Percentiles rank a stretch among this genome's conserved stretches.
phyloP scores from a whole-genome alignment of 352 stramenopile genomes.

The Globisporangium irregulare region DNA sequence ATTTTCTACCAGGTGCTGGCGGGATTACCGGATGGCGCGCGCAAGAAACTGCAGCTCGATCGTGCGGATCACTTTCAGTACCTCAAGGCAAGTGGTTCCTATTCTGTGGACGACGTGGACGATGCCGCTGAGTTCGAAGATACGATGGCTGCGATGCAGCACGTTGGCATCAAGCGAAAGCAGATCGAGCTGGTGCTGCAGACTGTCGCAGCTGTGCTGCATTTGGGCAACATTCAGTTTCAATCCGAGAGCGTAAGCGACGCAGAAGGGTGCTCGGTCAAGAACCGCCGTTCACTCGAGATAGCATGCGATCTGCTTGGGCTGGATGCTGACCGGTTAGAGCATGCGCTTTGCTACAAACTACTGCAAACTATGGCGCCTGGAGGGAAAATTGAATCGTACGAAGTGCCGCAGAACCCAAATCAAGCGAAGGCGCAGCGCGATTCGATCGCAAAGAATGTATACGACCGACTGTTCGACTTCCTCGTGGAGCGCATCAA shows the following conservation, averaged over 20 bases:
- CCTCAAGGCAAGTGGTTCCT: slow-evolving; percentile 87
- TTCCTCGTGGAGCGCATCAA: slow-evolving; percentile 95
- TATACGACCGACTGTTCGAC: slow-evolving; percentile 96
- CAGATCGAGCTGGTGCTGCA: slow-evolving; percentile 88
- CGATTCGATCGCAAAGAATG: slow-evolving; percentile 95
- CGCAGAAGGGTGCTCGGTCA: slow-evolving; percentile 63
- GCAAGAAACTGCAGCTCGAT: slow-evolving; percentile 71
- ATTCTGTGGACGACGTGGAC: slow-evolving; percentile 88
- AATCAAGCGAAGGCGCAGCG: slow-evolving; percentile 89
- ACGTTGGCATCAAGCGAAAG: slow-evolving; percentile 87
- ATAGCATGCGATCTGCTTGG: slow-evolving; percentile 68
- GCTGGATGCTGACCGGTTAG: slow-evolving; percentile 53
- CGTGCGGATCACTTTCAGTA: slow-evolving; percentile 82
- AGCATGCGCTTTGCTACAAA: slow-evolving; percentile 82
- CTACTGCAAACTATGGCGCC: slow-evolving; percentile 86
- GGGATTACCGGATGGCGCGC: slow-evolving; percentile 53
- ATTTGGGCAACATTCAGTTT: slow-evolving; percentile 81
- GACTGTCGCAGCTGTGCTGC: slow-evolving; percentile 71
- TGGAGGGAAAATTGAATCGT: slow-evolving; percentile 79
- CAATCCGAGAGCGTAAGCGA: slow-evolving; percentile 57
- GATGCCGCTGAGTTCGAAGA: slow-evolving; percentile 89
- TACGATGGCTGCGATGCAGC: slow-evolving; percentile 85
- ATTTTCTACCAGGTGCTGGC: slow-evolving; percentile 93
- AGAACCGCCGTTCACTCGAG: slow-evolving; percentile 48
- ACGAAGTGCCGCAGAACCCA: slow-evolving; percentile 83